Evolutionary conservation across 148 eudicot genomes (phyloP), one percentile per base, ranked within the genome.

Genomic region (Chenopodium album): DNA sequence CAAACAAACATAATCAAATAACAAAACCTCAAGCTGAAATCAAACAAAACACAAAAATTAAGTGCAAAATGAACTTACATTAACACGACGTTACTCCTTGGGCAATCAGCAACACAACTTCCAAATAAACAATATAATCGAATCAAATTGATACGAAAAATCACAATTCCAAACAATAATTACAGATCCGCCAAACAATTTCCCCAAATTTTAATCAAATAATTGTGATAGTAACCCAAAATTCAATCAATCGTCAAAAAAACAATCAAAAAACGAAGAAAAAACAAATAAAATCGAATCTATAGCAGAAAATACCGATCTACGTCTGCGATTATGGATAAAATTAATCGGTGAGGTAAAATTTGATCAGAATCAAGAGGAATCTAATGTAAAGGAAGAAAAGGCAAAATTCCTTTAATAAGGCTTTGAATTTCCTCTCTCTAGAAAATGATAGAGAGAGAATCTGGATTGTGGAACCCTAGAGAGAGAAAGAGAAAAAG

Each of bases 391-490:
- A 52, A 32, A 20, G 31, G 22, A 74, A 72, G 19, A 12, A 63
- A 28, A 11, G 16, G 13, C 13, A 37, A 75, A 63, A 23, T 66
- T 62, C 66, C 11, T 14, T 29, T 64, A 23, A 16, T 4, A 9
- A 17, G 11, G 20, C 7, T 28, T 23, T 23, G 47, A n/a, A n/a
- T 13, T 64, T 62, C 23, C 66, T 62, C 66, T 62, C 66, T 41
- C 31, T 44, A 14, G 73, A 66, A 75, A 48, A 68, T 14, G 17
- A 54, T 14, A 54, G 17, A 16, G 20, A 54, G 28, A 60, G 59
- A 66, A 73, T 34, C 59, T 41, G 17, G 79, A 80, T 73, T 69
- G 79, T 46, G 86, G 79, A 88, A 83, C 85, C 88, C 89, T 86
- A 86, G 89, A 87, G 80, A 81, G 83, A 79, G 84, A 76, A 48